Base-by-base conservation (phyloP, 2,329 filamentous ascomycete genomes). In the Eurotiales sp. region DNA sequence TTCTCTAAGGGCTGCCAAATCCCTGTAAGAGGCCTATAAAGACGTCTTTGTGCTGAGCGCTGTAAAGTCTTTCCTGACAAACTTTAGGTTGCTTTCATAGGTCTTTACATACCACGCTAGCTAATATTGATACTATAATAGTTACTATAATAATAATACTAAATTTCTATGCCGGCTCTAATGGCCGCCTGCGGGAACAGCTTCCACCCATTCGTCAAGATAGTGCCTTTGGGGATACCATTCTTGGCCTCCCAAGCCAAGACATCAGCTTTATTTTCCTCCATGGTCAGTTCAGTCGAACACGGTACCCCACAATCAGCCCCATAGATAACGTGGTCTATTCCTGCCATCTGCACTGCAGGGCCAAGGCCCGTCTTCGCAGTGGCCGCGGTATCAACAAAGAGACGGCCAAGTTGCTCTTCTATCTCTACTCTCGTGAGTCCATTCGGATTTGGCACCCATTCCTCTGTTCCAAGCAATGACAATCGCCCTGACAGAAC, bases 231-330 rank as follows among this genome's bases (percentile, higher is more conserved):
- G 15, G 29, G 14, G 8, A 34, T 15, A 8, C 12, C 23, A 2
- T 12, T 29, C 4, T 23, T 50, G 10, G 6, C 8, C 14, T 47
- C 50, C 37, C 46, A 48, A 5, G n/a, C 34, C n/a, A 40, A n/a
- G 8, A 52, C 32, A 40, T 32, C 44, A 17, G 17, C 17, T 21
- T 45, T 23, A 19, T 52, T 52, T 36, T 47, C 50, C 27, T 47
- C 50, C 43, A 52, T 52, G 6, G 44, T 52, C 7, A 6, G 11
- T 27, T 43, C 50, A 23, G 50, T 48, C 6, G 44, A 52, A 32
- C 50, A 47, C 25, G 50, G 43, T 8, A 52, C 50, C 32, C 50
- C 50, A 30, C 50, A 52, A 40, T 52, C 50, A 3, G 50, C 50
- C 21, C 43, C 50, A 23, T 52, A 52, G 10, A 52, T 40, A 22